Base-by-base conservation (phyloP, 83 land plant genomes). In the Picea engelmannii region DNA sequence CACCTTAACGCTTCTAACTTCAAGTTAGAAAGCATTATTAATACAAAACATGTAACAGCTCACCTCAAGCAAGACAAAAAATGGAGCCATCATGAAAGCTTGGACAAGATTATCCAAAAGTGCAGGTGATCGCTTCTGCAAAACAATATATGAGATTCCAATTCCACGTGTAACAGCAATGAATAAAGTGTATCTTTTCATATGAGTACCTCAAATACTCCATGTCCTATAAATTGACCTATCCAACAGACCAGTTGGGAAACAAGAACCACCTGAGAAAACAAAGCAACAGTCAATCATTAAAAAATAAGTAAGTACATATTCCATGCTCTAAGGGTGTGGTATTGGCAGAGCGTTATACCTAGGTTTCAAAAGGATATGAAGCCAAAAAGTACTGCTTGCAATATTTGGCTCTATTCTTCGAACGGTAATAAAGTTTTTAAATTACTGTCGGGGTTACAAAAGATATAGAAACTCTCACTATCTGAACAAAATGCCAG, bases 11-110 rank as follows among this genome's bases (percentile, higher is more conserved):
- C 44, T 66, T 18, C 12, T 62, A 12, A 25, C 24, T 80, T 83
- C 58, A 62, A n/a, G 1, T 25, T 52, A 7, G 23, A 25, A 13
- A 55, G 12, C 13, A 60, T 58, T 20, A 83, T 65, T 18, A 7
- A 38, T 55, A 0, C 40, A 70, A 24, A 68, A 2, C 1, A 31
- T 31, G 1, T 31, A 68, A 6, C n/a, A 17, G 42, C 66, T 78
- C 44, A 94, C 99, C 99, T 98, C 98, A 21, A 98, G 91, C 82
- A 97, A 73, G 24, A 97, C 98, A 83, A 97, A 97, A 89, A 91
- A 92, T 47, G 98, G 99, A 71, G 96, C 98, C 96, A 93, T 96
- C 13, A 98, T 24, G 52, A 96, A 90, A 12, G 98, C 99, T 88
- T 94, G 96, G 63, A 77, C 60, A 76, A 98, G 90, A 83, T 95